phyloP scores from a whole-genome alignment of 345 rosid species.

The Syzygium jambos region DNA sequence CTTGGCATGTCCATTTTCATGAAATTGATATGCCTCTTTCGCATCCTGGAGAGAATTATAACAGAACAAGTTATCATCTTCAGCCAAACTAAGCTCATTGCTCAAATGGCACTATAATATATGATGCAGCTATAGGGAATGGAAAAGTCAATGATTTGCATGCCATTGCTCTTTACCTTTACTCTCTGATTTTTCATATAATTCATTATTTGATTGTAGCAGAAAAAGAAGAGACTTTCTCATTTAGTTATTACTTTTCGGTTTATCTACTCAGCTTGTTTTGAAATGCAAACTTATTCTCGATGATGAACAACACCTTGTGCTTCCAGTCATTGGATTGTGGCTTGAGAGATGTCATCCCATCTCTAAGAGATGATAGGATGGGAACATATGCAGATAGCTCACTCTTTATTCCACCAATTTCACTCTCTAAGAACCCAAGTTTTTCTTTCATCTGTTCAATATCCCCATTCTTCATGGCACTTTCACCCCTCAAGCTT shows the following conservation, averaged over 20 bases:
- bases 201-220: neutral
- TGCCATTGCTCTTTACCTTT: neutral
- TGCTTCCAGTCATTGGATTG: slow-evolving; percentile 19
- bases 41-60: slow-evolving; percentile 6
- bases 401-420: slow-evolving; percentile 44
- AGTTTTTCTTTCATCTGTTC: slow-evolving; percentile 59
- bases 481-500: slow-evolving; percentile 40
- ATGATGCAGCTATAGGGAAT: neutral
- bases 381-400: slow-evolving; percentile 51
- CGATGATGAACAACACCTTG: neutral
- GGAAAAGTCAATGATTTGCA: neutral
- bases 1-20: slow-evolving; percentile 16
- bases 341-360: slow-evolving; percentile 46
- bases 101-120: neutral
- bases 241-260: neutral
- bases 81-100: neutral
- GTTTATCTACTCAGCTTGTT: neutral
- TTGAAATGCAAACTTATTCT: neutral
- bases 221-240: neutral
- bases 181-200: neutral
- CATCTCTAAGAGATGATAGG: slow-evolving; percentile 43
- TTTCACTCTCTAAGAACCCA: slow-evolving; percentile 45
- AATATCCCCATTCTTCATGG: slow-evolving; percentile 29
- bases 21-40: neutral
- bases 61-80: neutral